Conservation (phyloP, 768 basidiomycete species). For the Tubosaeta sp. region DNA sequence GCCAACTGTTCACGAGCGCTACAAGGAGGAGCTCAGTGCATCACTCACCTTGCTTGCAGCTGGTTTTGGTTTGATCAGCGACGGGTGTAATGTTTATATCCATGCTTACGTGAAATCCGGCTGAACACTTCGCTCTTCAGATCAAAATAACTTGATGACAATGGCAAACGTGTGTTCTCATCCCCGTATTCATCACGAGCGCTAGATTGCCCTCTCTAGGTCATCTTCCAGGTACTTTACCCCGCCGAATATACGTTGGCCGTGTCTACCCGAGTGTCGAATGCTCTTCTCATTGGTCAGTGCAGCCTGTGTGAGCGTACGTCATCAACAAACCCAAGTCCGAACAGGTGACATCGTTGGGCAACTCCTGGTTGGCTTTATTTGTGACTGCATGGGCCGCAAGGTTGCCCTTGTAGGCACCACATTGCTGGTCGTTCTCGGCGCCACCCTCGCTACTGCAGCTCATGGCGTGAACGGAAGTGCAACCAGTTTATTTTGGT, state of each 20-base stretch:
- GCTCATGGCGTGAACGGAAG: slow-evolving; percentile 59
- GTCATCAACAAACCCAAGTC: slow-evolving; percentile 1
- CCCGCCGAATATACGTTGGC: slow-evolving; percentile 53
- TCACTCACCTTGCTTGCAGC: slow-evolving; percentile 61
- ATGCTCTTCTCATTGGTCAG: slow-evolving; percentile 64
- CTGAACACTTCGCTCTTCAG: slow-evolving; percentile 27
- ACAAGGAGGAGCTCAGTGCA: slow-evolving; percentile 46
- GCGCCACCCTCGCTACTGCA: slow-evolving; percentile 64
- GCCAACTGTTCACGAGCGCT: slow-evolving; percentile 1
- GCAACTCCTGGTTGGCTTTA: slow-evolving; percentile 56
- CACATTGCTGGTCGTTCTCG: slow-evolving; percentile 63
- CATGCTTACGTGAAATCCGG: neutral
- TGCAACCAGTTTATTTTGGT: slow-evolving; percentile 63
- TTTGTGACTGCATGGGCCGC: slow-evolving; percentile 67
- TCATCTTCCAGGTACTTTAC: slow-evolving; percentile 60
- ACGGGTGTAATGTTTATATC: slow-evolving; percentile 44
- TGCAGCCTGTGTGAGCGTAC: slow-evolving; percentile 4
- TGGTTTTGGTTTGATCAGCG: slow-evolving; percentile 61
- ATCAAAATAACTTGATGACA: slow-evolving; percentile 68
- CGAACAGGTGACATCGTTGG: slow-evolving; percentile 54
- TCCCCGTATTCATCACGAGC: neutral
- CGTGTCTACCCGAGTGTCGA: slow-evolving; percentile 66
- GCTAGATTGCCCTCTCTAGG: slow-evolving; percentile 36
- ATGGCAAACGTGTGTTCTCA: slow-evolving; percentile 50
- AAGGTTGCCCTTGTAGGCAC: slow-evolving; percentile 68